A percentile compares a stretch with the other conserved stretches of the same genome.
Evolutionary conservation across 1,284 basidiomycete genomes (phyloP).

Genomic region (Hemileia vastatrix): DNA sequence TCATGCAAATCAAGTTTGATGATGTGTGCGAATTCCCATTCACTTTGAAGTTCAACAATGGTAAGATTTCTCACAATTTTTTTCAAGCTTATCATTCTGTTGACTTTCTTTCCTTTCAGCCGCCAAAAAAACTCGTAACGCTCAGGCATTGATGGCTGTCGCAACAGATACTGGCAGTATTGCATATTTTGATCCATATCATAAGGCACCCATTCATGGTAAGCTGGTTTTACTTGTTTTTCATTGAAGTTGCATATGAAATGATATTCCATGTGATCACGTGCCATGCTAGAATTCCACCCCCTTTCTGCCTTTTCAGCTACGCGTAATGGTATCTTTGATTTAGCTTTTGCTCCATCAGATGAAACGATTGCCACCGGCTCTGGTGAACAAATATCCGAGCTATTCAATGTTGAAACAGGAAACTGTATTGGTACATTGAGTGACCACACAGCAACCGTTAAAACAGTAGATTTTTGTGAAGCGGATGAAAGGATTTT

Average conservation of each 20-base stretch:
- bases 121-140: constrained; percentile 6
- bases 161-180: constrained; percentile 11
- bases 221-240: too few species aligned
- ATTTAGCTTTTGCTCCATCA: constrained; percentile 4
- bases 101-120: too few species aligned
- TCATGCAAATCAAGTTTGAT: too few species aligned
- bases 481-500: constrained; percentile 5
- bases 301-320: constrained; percentile 1
- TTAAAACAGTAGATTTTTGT: constrained; percentile 16
- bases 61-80: too few species aligned
- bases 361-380: constrained; percentile 10
- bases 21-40: too few species aligned
- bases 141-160: constrained; percentile 5
- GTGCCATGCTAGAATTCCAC: not conserved
- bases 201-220: not conserved
- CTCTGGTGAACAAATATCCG: constrained; percentile 8
- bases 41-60: too few species aligned
- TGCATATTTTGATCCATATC: not conserved
- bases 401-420: constrained; percentile 18
- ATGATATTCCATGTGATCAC: not conserved
- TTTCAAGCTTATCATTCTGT: too few species aligned
- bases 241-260: not conserved
- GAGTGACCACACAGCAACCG: constrained; percentile 5
- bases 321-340: constrained; percentile 9
- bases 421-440: constrained; percentile 1